A percentile compares a stretch with the other conserved stretches of the same genome.
These are phyloP conservation scores for Aspergillus biplanus DNA, from an alignment of 495 filamentous ascomycete genomes.

Conservation along the genomic window DNA sequence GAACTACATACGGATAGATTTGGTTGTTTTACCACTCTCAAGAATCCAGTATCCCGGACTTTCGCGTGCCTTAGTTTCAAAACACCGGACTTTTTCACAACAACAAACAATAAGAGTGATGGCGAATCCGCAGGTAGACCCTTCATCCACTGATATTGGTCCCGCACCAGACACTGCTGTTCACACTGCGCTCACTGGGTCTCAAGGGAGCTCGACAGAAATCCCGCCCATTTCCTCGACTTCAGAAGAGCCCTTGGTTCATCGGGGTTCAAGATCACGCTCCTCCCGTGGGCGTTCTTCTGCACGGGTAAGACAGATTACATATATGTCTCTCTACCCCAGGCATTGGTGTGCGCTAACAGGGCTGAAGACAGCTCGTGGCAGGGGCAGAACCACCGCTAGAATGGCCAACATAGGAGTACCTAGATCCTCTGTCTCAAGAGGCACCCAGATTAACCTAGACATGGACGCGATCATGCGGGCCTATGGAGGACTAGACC, in stretches of 20 bases:
- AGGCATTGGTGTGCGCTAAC: neutral
- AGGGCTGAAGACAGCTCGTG: neutral
- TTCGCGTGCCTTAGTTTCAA: neutral
- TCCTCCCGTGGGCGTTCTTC: neutral
- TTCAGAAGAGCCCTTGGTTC: neutral
- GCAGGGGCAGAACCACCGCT: neutral
- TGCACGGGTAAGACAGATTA: neutral
- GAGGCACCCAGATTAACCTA: too few relatives aligned
- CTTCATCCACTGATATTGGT: too few relatives aligned
- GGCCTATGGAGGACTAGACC: too few relatives aligned
- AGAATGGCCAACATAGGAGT: too few relatives aligned
- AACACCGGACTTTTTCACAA: neutral
- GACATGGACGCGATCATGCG: too few relatives aligned
- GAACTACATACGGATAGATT: neutral
- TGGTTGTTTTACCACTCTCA: neutral
- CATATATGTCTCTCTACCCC: neutral
- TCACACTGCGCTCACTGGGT: neutral
- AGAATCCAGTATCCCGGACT: neutral
- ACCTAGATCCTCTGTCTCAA: too few relatives aligned
- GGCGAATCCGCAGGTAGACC: too few relatives aligned
- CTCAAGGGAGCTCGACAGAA: neutral
- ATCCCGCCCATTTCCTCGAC: neutral
- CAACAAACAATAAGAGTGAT: neutral
- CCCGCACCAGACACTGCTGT: too few relatives aligned
- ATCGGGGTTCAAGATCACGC: neutral